Evolutionary conservation across 306 rosid species (phyloP), one percentile per base, ranked within the genome.

Genomic region (Vicia faba): DNA sequence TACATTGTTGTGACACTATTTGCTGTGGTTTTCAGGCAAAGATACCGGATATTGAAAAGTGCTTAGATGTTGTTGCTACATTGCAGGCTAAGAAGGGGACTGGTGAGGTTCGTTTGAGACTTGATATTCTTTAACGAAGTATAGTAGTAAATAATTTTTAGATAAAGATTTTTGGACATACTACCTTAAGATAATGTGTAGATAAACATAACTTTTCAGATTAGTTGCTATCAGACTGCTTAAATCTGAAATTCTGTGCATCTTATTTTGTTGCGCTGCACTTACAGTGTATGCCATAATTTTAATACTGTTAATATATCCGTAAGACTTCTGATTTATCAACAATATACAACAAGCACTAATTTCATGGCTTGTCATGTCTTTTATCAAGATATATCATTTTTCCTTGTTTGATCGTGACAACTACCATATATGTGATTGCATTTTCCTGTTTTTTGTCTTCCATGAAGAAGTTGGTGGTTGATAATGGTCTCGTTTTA

Each of bases 1-100:
- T 20, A 66, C 33, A 63, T 51, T 38, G 25, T 19, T 12, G 36
- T 67, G 49, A 75, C 39, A 16, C 25, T 57, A 49, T 71, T 81
- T 79, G 19, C 61, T 51, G 55, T 74, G 46, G 44, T 78, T 80
- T 26, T 38, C 83, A 95, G 99, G 99, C 97, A 57, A 95, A 95
- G 83, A 90, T 95, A 40, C 97, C 98, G 16, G 98, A 93, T 82
- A 93, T 93, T 63, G 89, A 81, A 60, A 95, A 95, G 82, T 93
- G 97, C 84, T 79, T 88, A 74, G 97, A 88, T 5, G 81, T 90
- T 60, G 93, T 89, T 77, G 90, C 91, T 49, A 77, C 91, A 25
- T 81, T 88, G 78, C 87, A 86, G 76, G 90, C 91, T 80, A 88
- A 88, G 92, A 88, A 90, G 91, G 95, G 86, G 64, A 78, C 99